Evolutionary conservation across 352 stramenopile species (phyloP), one percentile per base, ranked within the genome.

Genomic region (Phytophthora melonis): DNA sequence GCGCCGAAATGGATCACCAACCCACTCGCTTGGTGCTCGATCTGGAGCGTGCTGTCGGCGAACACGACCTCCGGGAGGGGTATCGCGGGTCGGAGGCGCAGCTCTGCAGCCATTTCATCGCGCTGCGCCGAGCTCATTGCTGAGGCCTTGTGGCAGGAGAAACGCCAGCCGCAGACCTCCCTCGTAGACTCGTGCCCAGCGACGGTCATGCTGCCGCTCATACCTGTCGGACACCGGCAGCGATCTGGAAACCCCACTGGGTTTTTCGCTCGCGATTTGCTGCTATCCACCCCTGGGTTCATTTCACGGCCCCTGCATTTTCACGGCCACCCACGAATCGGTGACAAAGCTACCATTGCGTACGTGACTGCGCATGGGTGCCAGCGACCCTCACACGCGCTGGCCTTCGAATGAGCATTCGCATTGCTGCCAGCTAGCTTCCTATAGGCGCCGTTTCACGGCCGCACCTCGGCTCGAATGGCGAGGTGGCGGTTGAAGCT

Each of bases 41-140:
- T 59, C 19, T 61, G 14, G 41, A 91, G 32, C 9, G 19, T 59
- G 53, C 68, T 92, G 59, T 79, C 64, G 2, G 58, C 82, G 58
- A 91, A 92, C 45, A 91, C 73, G 64, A 91, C 85, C 58, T 92
- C 85, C 5, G 85, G 85, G 43, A 91, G 61, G 11, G 83, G 77
- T 27, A 90, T 77, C 43, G 66, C 72, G 13, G 78, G 57, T 0
- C 50, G 60, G 41, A 90, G 55, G 9, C 50, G 19, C 23, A 90
- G 81, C 53, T 58, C 57, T 7, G 72, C 50, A n/a, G 58, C 25
- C 58, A 92, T 61, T 27, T 54, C 21, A 30, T 74, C 61, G 8
- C 82, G 78, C 69, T 81, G 75, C 2, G 58, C 45, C 1, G 85
- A 86, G 67, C 49, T 87, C 74, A 92, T 81, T 10, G 85, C 83